These are phyloP conservation scores for Candida suzukii DNA, from an alignment of 805 yeast species.

Conservation along the genomic window DNA sequence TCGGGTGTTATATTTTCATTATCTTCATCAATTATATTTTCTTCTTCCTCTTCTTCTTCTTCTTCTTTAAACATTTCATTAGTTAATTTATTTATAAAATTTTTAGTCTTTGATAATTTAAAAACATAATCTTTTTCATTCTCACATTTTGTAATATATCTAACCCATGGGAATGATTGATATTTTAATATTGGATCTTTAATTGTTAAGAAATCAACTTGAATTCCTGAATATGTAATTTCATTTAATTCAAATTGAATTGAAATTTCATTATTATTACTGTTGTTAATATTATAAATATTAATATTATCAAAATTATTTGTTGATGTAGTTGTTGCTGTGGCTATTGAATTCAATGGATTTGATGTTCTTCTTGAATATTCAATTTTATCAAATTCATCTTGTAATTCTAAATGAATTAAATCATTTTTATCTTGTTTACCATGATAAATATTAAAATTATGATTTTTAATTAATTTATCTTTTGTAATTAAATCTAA, in stretches of 20 bases:
- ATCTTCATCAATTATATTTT: neutral
- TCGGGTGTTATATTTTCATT: too few species aligned
- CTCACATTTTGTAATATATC: slow-evolving; percentile 43
- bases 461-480: slow-evolving; percentile 10
- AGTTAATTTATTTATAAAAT: slow-evolving; percentile 5
- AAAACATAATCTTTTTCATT: slow-evolving; percentile 21
- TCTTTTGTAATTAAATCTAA: slow-evolving; percentile 19
- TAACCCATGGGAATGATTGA: slow-evolving; percentile 71
- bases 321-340: too few species aligned
- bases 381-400: slow-evolving; percentile 27
- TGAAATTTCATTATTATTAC: slow-evolving; percentile 5
- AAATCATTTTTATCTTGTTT: slow-evolving; percentile 28
- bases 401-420: slow-evolving; percentile 21
- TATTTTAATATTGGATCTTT: slow-evolving; percentile 53
- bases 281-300: slow-evolving; percentile 6
- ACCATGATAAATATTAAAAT: slow-evolving; percentile 14
- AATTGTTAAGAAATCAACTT: slow-evolving; percentile 59
- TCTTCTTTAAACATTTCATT: slow-evolving; percentile 2
- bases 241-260: slow-evolving; percentile 54
- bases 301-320: too few species aligned
- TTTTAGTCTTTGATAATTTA: slow-evolving; percentile 13
- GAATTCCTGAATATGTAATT: slow-evolving; percentile 57
- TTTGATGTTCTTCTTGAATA: slow-evolving; percentile 21
- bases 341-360: slow-evolving; percentile 15
- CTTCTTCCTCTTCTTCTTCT: slow-evolving; percentile 3